Evolutionary conservation across 1,284 basidiomycete genomes (phyloP), one percentile per base, ranked within the genome.

Genomic region (Ustilago xerochloae): DNA sequence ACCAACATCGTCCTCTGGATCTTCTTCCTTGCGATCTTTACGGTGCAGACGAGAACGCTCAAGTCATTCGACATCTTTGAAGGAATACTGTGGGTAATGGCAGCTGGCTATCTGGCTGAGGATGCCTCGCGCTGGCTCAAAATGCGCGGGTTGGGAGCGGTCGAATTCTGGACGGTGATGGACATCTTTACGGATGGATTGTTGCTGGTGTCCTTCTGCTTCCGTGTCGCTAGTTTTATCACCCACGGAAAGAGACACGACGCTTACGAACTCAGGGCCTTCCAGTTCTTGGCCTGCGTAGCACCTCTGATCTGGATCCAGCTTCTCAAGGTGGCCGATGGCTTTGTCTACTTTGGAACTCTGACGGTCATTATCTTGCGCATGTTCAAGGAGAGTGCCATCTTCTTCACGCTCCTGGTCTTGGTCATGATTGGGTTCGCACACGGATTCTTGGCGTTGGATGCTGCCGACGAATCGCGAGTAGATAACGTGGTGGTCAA

Each of bases 301-400:
- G 80, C 80, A 4, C 80, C 80, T n/a, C 58, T 81, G 15, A 66
- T 81, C 43, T 81, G 78, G 78, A 67, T 80, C 10, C 69, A 77
- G 62, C 63, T 80, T 29, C 69, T 80, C 51, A 77, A 75, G 50
- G 51, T 71, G 9, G 58, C 68, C 20, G 80, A 81, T 50, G 65
- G 78, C 10, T 39, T 58, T 51, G 91, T 90, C 78, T 92, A 91
- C 71, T 77, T 80, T 57, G 80, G 80, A 8, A 69, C 70, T 12
- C 58, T 81, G 54, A 69, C 71, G 41, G 64, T 78, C 47, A 73
- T 78, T 55, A 67, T 81, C n/a, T 55, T 81, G 13, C 88, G 92
- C 13, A 97, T 97, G 94, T 86, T 97, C 69, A 90, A 92, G 82
- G 94, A 97, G 85, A 94, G 92, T 9, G 90, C 92, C 30, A 57